These are phyloP conservation scores for Penicillium corylophilum DNA, from an alignment of 2,329 filamentous ascomycete species.

Conservation along the genomic window DNA sequence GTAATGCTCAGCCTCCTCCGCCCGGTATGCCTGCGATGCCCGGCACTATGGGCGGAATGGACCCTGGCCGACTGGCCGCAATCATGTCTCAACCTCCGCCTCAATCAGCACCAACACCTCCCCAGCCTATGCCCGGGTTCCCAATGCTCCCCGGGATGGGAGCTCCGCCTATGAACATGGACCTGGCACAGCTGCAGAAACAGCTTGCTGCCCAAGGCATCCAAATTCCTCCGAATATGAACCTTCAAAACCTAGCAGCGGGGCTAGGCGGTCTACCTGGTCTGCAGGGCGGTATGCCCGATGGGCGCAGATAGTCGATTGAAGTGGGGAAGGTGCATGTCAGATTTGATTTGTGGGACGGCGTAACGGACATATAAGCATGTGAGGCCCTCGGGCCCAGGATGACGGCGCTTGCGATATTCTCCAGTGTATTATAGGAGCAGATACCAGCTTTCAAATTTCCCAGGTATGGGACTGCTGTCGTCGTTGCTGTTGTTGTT, in stretches of 20 bases:
- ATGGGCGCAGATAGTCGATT: constrained; percentile 54
- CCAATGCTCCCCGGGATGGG: constrained; percentile 47
- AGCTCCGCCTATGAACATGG: constrained; percentile 46
- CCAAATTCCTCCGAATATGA: constrained; percentile 35
- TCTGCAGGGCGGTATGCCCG: constrained; percentile 37
- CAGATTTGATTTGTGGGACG: constrained; percentile 12
- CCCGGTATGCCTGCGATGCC: constrained; percentile 31
- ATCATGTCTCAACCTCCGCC: constrained; percentile 44
- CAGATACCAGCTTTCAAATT: constrained; percentile 4
- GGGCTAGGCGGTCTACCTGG: constrained; percentile 33
- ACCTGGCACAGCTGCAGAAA: constrained; percentile 40
- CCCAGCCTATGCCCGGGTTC: constrained; percentile 39
- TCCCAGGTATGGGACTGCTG: background rate
- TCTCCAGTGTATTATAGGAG: constrained; percentile 18
- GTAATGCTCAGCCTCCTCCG: constrained; percentile 43
- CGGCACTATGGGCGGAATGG: constrained; percentile 49
- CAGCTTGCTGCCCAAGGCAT: constrained; percentile 38
- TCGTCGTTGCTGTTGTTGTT: background rate
- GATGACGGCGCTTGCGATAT: constrained; percentile 17
- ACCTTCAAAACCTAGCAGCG: constrained; percentile 41
- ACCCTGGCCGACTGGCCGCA: constrained; percentile 42
- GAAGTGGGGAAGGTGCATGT: constrained; percentile 6
- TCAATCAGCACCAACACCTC: constrained; percentile 26
- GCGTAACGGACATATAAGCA: constrained; percentile 23
- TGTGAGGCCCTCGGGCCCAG: constrained; percentile 10